These are phyloP conservation scores for Hibiscus syriacus DNA, from an alignment of 345 rosid species.

Conservation along the genomic window DNA sequence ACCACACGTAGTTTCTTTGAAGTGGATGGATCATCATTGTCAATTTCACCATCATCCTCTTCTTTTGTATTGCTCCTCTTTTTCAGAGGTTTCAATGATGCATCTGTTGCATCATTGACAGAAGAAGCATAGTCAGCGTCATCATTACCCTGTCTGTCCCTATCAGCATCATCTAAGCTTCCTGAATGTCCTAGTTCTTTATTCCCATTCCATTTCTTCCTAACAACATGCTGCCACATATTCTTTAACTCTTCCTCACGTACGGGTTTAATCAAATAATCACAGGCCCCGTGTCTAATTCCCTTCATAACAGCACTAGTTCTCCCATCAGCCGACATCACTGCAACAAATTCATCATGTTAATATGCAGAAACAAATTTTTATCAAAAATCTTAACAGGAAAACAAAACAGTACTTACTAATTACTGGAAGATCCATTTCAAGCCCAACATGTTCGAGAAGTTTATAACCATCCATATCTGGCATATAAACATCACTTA, in stretches of 20 bases:
- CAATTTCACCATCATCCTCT: constrained; percentile 48
- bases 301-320: constrained; percentile 78
- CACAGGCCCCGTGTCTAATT: constrained; percentile 77
- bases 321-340: constrained; percentile 83
- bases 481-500: too few relatives aligned
- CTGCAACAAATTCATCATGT: constrained; percentile 31
- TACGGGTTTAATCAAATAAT: constrained; percentile 78
- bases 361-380: neutral
- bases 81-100: constrained; percentile 44
- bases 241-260: too few relatives aligned
- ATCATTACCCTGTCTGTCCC: constrained; percentile 33
- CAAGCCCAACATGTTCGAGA: too few relatives aligned
- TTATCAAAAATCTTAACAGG: neutral
- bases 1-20: constrained; percentile 79
- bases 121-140: constrained; percentile 51
- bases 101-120: constrained; percentile 44
- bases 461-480: too few relatives aligned
- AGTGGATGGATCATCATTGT: constrained; percentile 52
- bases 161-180: constrained; percentile 45
- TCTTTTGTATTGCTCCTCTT: constrained; percentile 45
- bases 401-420: constrained; percentile 35
- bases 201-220: constrained; percentile 34
- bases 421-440: too few relatives aligned
- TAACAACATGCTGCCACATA: too few relatives aligned
- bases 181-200: constrained; percentile 43